Evolutionary conservation across 2,329 filamentous ascomycete species (phyloP).

Genomic region (Venturia asperata): DNA sequence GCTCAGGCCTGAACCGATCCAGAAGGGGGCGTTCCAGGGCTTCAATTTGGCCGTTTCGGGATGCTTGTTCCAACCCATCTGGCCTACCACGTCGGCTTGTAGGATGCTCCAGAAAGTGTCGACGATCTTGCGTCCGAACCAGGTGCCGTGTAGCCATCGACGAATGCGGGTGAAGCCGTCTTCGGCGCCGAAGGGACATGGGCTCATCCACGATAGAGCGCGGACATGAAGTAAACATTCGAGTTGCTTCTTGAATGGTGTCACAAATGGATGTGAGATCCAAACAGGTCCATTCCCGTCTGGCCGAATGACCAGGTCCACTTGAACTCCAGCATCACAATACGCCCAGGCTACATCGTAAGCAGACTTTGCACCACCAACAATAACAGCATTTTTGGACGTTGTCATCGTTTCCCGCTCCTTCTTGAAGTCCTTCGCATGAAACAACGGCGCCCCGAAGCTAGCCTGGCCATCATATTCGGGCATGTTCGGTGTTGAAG

Average conservation of each 20-base stretch:
- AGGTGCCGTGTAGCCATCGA: constrained; percentile 51
- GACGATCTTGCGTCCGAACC: constrained; percentile 50
- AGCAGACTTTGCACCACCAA: constrained; percentile 57
- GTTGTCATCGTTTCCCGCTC: constrained; percentile 32
- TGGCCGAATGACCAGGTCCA: constrained; percentile 53
- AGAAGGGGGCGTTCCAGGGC: constrained; percentile 40
- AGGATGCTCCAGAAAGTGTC: constrained; percentile 52
- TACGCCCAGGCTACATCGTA: constrained; percentile 57
- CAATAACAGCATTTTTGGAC: constrained; percentile 43
- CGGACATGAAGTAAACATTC: constrained; percentile 62
- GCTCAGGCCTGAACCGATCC: constrained; percentile 50
- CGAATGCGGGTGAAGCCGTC: constrained; percentile 52
- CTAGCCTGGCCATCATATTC: constrained; percentile 41
- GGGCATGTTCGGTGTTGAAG: constrained; percentile 51
- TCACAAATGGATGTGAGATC: constrained; percentile 56
- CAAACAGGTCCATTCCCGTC: constrained; percentile 54
- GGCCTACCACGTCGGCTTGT: constrained; percentile 45
- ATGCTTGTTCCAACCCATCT: constrained; percentile 41
- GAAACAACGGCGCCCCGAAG: constrained; percentile 51
- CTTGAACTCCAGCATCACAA: constrained; percentile 43
- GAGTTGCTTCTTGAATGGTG: constrained; percentile 59
- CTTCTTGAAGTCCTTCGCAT: constrained; percentile 47
- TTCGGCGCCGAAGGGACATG: constrained; percentile 62
- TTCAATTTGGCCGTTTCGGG: constrained; percentile 36
- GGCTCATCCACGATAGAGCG: constrained; percentile 65